Evolutionary conservation across 2,329 filamentous ascomycete species (phyloP), one percentile per base, ranked within the genome.

Genomic region (Malbranchea cinnamomea): DNA sequence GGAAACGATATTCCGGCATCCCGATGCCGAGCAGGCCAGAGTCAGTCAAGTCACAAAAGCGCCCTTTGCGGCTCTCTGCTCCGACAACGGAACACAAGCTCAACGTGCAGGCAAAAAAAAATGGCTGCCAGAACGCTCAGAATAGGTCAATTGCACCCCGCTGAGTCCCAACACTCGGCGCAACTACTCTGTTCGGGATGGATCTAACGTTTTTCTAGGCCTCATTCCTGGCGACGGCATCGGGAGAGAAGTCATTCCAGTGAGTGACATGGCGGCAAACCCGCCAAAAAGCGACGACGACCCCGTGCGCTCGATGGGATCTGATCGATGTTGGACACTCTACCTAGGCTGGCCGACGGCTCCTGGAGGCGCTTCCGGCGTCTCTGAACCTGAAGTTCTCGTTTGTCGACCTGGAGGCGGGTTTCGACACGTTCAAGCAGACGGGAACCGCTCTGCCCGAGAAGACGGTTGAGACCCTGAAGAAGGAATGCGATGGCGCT

Each of bases 181-280:
- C 12, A 20, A n/a, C 8, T 16, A 11, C 13, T 10, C 6, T n/a
- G 16, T 17, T 23, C 15, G 8, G 16, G 16, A 11, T 14, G 33
- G 23, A 39, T 18, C 18, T 27, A 28, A 33, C 30, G 33, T 23
- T 32, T 34, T 34, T 24, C 23, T 33, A 92, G 85, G 85, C 56
- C 80, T 95, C 48, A 95, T 98, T 54, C 81, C 89, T 47, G 89
- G 89, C 52, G 89, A 98, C 62, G 89, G 89, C 59, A 98, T 98
- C 61, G 89, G 89, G 60, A 82, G 82, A 54, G 89, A 98, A 63
- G 89, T 98, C 56, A 95, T 98, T 58, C 89, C 89, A 42, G 80
- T 64, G 50, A 35, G 50, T 23, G 30, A 15, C 33, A 23, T 24
- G n/a, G 16, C 13, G 19, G 19, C 23, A 28, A 31, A 22, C 28